Conservation (phyloP, 768 basidiomycete genomes). For the Scleroderma bovista region DNA sequence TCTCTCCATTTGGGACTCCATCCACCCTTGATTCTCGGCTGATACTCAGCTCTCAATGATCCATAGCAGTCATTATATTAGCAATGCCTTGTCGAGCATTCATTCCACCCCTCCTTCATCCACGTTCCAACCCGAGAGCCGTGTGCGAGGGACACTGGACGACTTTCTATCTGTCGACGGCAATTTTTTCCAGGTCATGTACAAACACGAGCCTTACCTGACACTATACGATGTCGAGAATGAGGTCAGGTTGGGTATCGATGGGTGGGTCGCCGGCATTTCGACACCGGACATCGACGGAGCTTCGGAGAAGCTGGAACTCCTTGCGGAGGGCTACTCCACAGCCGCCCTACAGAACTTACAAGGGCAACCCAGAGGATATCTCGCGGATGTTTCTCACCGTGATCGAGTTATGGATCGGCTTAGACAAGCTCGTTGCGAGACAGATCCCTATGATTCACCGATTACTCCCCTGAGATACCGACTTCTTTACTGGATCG, state of each 20-base stretch:
- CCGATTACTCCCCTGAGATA: constrained; percentile 31
- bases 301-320: constrained; percentile 20
- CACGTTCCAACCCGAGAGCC: background rate
- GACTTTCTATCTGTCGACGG: constrained; percentile 13
- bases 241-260: constrained; percentile 26
- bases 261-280: constrained; percentile 29
- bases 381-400: constrained; percentile 35
- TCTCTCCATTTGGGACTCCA: constrained; percentile 28
- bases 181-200: constrained; percentile 7
- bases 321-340: constrained; percentile 22
- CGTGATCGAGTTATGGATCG: constrained; percentile 36
- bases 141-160: constrained; percentile 9
- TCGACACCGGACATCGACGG: background rate
- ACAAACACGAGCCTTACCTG: constrained; percentile 9
- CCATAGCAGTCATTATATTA: constrained; percentile 24
- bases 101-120: background rate
- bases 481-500: constrained; percentile 18
- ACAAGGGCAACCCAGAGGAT: constrained; percentile 33
- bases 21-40: constrained; percentile 17
- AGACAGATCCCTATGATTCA: constrained; percentile 32
- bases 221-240: constrained; percentile 35
- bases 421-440: constrained; percentile 33
- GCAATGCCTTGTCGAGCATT: constrained; percentile 5
- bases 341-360: constrained; percentile 18
- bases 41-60: constrained; percentile 33